Evolutionary conservation across 2,329 filamentous ascomycete species (phyloP), one percentile per base, ranked within the genome.

Genomic region (Fusarium chlamydosporum): DNA sequence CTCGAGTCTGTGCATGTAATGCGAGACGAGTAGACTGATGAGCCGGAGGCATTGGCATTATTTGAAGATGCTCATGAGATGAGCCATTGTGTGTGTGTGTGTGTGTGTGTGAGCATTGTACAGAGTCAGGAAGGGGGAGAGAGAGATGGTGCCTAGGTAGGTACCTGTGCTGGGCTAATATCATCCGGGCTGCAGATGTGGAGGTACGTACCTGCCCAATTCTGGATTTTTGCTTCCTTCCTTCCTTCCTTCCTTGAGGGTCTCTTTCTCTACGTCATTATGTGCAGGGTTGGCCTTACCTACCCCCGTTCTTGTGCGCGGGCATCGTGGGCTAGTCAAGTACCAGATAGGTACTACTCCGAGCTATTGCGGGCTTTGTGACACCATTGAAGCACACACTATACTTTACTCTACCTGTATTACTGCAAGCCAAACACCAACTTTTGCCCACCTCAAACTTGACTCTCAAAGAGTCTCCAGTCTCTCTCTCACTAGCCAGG

Each of bases 191-290:
- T 67, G 34, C 27, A 40, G 56, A 48, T 65, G 45, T 45, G 34
- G 23, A 40, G 45, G 31, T 65, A 64, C 61, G 61, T 65, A 65
- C 53, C 61, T 65, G 20, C 34, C 33, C 23, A 38, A 34, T 54
- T 53, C 55, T 58, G 61, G 63, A 62, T 40, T 66, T 46, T 53
- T 68, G 51, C 55, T 68, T 62, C 55, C 23, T 23, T 23, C 23
- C n/a, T n/a, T n/a, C 5, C 23, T 23, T 23, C 23, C 60, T 51
- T 53, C 45, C 45, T 47, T 58, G 68, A 61, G 61, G 64, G 59
- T 59, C 46, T 40, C 63, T 67, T 69, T 69, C 46, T 38, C 72
- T 74, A 74, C 72, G 72, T 74, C 72, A 74, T 74, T 56, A 60
- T 48, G 63, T 70, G 64, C 71, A 67, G 63, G 68, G 66, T 59